These are phyloP conservation scores for Candida sakaeoensis DNA, from an alignment of 805 yeast genomes.

Conservation along the genomic window DNA sequence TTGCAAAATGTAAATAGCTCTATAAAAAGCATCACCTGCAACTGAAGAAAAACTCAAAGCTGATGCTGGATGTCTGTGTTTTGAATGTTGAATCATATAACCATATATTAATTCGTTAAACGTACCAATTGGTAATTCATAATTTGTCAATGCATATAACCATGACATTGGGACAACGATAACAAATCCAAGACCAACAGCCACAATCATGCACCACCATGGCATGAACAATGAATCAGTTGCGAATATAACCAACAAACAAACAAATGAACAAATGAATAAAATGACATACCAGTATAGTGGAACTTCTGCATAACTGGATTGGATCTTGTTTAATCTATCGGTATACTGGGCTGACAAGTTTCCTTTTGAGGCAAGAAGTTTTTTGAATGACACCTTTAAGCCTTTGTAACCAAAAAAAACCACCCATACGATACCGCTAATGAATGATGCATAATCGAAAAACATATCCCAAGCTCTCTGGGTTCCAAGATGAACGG, in stretches of 20 bases:
- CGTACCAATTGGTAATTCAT: constrained; percentile 47
- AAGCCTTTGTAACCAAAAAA: constrained; percentile 26
- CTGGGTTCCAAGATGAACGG: constrained; percentile 43
- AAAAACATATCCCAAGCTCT: constrained; percentile 45
- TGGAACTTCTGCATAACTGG: constrained; percentile 40
- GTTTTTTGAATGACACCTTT: constrained; percentile 13
- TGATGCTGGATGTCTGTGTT: constrained; percentile 39
- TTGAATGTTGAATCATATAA: constrained; percentile 30
- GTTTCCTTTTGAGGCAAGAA: constrained; percentile 6
- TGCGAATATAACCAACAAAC: constrained; percentile 26
- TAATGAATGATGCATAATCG: constrained; percentile 44
- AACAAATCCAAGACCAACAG: constrained; percentile 37
- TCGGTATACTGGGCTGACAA: constrained; percentile 24
- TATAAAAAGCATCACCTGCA: constrained; percentile 41
- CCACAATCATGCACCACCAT: constrained; percentile 39
- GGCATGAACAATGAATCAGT: constrained; percentile 32
- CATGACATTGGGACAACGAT: constrained; percentile 46
- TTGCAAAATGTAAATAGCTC: constrained; percentile 17
- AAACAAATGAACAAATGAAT: constrained; percentile 30
- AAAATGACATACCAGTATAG: constrained; percentile 34
- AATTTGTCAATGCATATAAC: constrained; percentile 48
- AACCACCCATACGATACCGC: constrained; percentile 41
- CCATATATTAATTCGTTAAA: constrained; percentile 47
- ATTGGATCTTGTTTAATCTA: constrained; percentile 36
- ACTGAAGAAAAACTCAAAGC: constrained; percentile 44